These are phyloP conservation scores for Penstemon davidsonii DNA, from an alignment of 257 asterid genomes.

Conservation along the genomic window DNA sequence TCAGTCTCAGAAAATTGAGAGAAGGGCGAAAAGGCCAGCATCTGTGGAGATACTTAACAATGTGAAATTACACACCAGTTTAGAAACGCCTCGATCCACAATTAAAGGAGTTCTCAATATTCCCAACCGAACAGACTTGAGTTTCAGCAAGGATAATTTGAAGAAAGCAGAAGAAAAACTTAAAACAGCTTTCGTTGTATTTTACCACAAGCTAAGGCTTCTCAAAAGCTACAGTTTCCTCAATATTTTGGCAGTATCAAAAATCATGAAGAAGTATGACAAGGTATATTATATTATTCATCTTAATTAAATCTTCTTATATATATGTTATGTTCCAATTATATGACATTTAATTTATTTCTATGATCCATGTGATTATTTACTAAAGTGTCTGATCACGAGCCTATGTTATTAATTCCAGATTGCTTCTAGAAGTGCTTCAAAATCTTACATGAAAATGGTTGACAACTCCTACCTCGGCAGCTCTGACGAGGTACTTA, in stretches of 20 bases:
- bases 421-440: slow-evolving; percentile 51
- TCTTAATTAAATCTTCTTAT: background rate
- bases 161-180: slow-evolving; percentile 47
- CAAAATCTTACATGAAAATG: slow-evolving; percentile 52
- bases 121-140: slow-evolving; percentile 37
- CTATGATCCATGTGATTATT: background rate
- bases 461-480: slow-evolving; percentile 55
- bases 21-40: slow-evolving; percentile 27
- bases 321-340: background rate
- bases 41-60: slow-evolving; percentile 39
- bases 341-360: too few relatives aligned
- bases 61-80: slow-evolving; percentile 39
- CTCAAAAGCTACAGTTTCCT: slow-evolving; percentile 58
- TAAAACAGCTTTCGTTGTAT: slow-evolving; percentile 47
- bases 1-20: background rate
- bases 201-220: slow-evolving; percentile 49
- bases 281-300: slow-evolving; percentile 36
- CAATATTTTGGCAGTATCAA: slow-evolving; percentile 53
- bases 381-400: background rate
- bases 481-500: slow-evolving; percentile 56
- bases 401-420: slow-evolving; percentile 12
- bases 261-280: slow-evolving; percentile 64
- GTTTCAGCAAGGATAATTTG: slow-evolving; percentile 47
- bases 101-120: slow-evolving; percentile 42
- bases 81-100: slow-evolving; percentile 44